Evolutionary conservation across 1,284 basidiomycete genomes (phyloP).

Genomic region (Cutaneotrichosporon arboriforme): DNA sequence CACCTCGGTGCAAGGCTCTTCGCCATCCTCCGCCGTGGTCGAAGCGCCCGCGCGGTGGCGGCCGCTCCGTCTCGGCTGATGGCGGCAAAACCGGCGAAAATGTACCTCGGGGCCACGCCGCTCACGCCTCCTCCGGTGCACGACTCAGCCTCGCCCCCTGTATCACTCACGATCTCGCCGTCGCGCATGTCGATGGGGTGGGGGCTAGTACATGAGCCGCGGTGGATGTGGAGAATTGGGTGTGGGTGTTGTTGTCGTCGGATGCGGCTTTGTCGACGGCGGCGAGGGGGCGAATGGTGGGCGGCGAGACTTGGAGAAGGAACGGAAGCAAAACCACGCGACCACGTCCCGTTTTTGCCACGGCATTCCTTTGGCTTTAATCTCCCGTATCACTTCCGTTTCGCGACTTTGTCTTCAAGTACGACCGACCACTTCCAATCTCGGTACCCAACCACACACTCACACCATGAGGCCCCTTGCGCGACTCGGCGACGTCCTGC

Average conservation of each 20-base stretch:
- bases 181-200: slow-evolving; percentile 4
- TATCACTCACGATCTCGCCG: slow-evolving; percentile 16
- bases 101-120: too few species aligned
- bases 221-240: not conserved
- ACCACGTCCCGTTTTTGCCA: not conserved
- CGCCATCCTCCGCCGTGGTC: too few species aligned
- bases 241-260: not conserved
- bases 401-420: not conserved
- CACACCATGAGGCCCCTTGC: slow-evolving; percentile 6
- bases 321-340: not conserved
- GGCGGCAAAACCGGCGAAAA: too few species aligned
- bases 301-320: too few species aligned
- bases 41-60: too few species aligned
- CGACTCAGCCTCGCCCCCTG: too few species aligned
- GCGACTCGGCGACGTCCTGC: slow-evolving; percentile 9
- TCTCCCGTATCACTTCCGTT: not conserved
- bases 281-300: too few species aligned
- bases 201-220: slow-evolving; percentile 3
- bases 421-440: not conserved
- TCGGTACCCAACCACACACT: not conserved
- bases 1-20: too few species aligned
- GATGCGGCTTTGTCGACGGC: not conserved
- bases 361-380: not conserved
- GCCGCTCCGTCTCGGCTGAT: too few species aligned
- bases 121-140: too few species aligned